These are phyloP conservation scores for Clavariopsis aquatica DNA, from an alignment of 495 filamentous ascomycete species.

Conservation along the genomic window DNA sequence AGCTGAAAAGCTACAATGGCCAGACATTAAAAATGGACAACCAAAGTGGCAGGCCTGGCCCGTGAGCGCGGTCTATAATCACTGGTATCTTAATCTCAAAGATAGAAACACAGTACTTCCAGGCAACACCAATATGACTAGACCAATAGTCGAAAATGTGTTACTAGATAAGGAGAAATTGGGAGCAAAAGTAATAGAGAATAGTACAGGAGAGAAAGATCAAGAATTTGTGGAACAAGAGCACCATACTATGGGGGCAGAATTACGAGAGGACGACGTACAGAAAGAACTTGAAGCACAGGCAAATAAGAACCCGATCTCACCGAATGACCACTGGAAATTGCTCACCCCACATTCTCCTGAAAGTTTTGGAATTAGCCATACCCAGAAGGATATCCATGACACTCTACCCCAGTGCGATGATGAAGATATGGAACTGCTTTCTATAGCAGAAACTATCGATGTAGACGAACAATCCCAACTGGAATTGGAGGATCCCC, in stretches of 20 bases:
- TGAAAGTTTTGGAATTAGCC: background rate
- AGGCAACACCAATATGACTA: background rate
- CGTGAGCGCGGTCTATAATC: background rate
- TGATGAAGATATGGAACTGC: conserved; percentile 11
- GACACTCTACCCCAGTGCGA: background rate
- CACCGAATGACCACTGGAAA: background rate
- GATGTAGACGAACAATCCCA: background rate
- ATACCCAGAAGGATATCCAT: background rate
- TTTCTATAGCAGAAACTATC: background rate
- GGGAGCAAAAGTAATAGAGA: background rate
- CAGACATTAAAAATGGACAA: conserved; percentile 8
- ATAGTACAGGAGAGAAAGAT: no score
- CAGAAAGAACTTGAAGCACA: background rate
- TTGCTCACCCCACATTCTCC: conserved; percentile 16
- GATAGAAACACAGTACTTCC: background rate
- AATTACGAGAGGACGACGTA: background rate
- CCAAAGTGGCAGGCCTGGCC: conserved; percentile 10
- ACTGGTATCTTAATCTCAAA: background rate
- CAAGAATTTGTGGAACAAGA: no score
- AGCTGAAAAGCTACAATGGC: background rate
- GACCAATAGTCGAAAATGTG: background rate
- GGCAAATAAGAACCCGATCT: background rate
- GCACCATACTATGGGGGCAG: no score
- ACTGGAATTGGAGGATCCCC: background rate
- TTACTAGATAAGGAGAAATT: background rate